Evolutionary conservation across 257 asterid genomes (phyloP).

Genomic region (Linderniella brevidens): DNA sequence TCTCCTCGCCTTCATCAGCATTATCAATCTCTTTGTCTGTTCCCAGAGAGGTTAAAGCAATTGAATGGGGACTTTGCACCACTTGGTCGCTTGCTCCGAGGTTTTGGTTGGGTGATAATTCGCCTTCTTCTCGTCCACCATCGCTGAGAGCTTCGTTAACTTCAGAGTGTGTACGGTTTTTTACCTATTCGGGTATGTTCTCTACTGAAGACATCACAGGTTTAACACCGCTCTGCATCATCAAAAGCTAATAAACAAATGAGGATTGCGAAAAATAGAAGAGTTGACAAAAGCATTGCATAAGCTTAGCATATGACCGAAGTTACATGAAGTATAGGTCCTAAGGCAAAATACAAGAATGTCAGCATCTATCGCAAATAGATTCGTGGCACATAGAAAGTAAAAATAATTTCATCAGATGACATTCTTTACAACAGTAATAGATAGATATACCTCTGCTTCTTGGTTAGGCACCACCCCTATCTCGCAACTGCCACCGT

Average conservation of each 20-base stretch:
- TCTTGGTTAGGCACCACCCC: no score
- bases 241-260: not conserved
- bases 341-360: no score
- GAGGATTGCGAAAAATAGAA: not conserved
- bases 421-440: no score
- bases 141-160: constrained; percentile 14
- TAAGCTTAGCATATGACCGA: no score
- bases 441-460: no score
- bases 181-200: constrained; percentile 17
- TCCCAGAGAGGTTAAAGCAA: constrained; percentile 17
- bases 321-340: no score
- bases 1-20: constrained; percentile 42
- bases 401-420: no score
- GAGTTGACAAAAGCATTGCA: not conserved
- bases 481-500: no score
- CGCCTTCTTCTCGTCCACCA: constrained; percentile 59
- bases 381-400: no score
- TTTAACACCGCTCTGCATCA: constrained; percentile 29
- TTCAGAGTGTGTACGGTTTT: constrained; percentile 12
- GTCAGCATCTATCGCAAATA: no score
- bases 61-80: constrained; percentile 16
- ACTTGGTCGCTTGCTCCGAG: constrained; percentile 26
- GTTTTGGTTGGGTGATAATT: constrained; percentile 52
- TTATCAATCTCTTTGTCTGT: constrained; percentile 14
- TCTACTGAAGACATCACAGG: constrained; percentile 19